Conservation (phyloP, 495 filamentous ascomycete species). For the Penicillium alfredii region DNA sequence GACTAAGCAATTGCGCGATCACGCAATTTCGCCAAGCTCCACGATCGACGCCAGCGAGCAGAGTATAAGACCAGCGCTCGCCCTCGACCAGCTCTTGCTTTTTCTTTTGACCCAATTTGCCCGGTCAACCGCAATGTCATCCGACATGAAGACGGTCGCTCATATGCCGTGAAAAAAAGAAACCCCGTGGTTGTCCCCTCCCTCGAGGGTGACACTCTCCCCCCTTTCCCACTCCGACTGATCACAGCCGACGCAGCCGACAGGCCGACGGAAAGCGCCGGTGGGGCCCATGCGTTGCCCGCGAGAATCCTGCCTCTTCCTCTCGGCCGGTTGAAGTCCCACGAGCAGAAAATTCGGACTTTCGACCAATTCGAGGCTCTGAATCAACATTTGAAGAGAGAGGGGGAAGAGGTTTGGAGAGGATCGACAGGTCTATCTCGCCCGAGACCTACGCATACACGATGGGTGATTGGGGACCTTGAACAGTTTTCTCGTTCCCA, state of each 20-base stretch:
- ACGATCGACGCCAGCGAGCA: conserved; percentile 12
- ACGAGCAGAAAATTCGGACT: too few relatives aligned
- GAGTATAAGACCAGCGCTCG: conserved; percentile 28
- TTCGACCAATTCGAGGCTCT: too few relatives aligned
- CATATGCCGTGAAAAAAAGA: too few relatives aligned
- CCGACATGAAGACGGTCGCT: too few relatives aligned
- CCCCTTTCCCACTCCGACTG: conserved; percentile 2
- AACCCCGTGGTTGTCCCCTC: conserved; percentile 1
- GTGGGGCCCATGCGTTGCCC: conserved; percentile 15
- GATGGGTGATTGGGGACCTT: background rate
- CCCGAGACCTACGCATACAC: conserved; percentile 7
- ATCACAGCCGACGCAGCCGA: conserved; percentile 19
- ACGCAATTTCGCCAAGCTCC: conserved; percentile 41
- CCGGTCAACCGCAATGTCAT: background rate
- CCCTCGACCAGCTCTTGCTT: conserved; percentile 15
- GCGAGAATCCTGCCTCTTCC: background rate
- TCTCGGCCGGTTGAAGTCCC: conserved; percentile 10
- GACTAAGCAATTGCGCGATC: too few relatives aligned
- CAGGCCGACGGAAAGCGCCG: conserved; percentile 17
- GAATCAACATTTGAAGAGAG: conserved; percentile 5
- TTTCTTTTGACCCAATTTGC: conserved; percentile 3
- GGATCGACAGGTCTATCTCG: conserved; percentile 10
- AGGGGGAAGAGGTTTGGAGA: too few relatives aligned
- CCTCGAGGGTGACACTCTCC: background rate
- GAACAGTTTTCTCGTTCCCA: too few relatives aligned